Evolutionary conservation across 371 early-diverging fungal species (phyloP).

Genomic region (Amoeboaphelidium occidentale): DNA sequence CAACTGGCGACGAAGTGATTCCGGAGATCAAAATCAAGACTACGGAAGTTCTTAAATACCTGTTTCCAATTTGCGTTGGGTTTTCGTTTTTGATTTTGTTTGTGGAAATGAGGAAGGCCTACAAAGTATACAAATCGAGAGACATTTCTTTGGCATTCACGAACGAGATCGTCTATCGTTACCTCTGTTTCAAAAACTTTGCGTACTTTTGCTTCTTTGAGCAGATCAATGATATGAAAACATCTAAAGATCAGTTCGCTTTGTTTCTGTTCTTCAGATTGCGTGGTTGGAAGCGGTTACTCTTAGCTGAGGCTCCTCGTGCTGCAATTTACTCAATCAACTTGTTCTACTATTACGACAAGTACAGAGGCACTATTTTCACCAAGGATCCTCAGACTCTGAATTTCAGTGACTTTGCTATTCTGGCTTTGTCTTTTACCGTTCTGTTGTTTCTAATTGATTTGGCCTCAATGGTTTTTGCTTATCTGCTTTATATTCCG

Average conservation of each 20-base stretch:
- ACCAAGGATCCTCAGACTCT: not conserved
- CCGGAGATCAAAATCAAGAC: not conserved
- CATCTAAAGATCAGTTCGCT: constrained; percentile 36
- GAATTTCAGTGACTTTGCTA: not conserved
- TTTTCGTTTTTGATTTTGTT: constrained; percentile 37
- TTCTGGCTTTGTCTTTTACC: constrained; percentile 29
- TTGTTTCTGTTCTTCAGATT: constrained; percentile 53
- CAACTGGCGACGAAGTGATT: not conserved
- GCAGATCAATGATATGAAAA: constrained; percentile 36
- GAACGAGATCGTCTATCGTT: constrained; percentile 32
- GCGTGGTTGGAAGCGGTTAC: constrained; percentile 51
- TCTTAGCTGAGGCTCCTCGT: constrained; percentile 63
- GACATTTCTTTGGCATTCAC: constrained; percentile 60
- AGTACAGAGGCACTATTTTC: constrained; percentile 5
- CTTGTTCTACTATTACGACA: constrained; percentile 13
- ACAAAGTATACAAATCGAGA: constrained; percentile 26
- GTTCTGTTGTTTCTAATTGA: constrained; percentile 33
- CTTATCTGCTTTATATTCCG: constrained; percentile 49
- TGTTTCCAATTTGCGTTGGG: constrained; percentile 38
- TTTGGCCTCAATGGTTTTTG: constrained; percentile 24
- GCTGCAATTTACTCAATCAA: constrained; percentile 35
- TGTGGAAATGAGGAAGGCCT: constrained; percentile 42
- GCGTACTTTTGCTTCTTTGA: constrained; percentile 53
- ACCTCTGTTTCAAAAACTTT: constrained; percentile 28
- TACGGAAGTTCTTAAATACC: constrained; percentile 14